Evolutionary conservation across 768 basidiomycete species (phyloP), one percentile per base, ranked within the genome.

Genomic region (Dictyophora rubrovolvata): DNA sequence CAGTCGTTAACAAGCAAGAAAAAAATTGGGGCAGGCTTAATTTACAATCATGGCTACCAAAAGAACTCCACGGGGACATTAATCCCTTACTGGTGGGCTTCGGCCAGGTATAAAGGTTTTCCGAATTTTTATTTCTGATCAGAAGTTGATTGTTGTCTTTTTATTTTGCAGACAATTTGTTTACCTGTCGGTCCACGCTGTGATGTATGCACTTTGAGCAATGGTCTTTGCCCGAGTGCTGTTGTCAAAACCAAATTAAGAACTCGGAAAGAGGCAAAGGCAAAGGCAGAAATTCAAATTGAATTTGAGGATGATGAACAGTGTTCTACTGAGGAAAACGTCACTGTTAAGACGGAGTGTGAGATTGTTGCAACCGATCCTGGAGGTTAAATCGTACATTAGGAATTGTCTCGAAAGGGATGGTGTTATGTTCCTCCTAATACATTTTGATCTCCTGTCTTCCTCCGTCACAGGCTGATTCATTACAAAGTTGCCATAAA

Each of bases 11-110:
- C 17, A 22, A 36, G 35, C 4, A 48, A n/a, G n/a, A 46, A 36
- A 34, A 21, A 21, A 10, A 65, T 70, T 70, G 67, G 67, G n/a
- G 18, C 23, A 88, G 88, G 61, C 66, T 88, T 47, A 91, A 89
- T 63, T 72, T 92, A 1, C 81, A 93, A 64, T 90, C 88, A 1
- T 93, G 89, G 89, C 77, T 92, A 1, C 89, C 90, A 0, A 78
- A 75, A 16, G 84, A 85, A 58, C 73, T 87, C 5, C 85, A 87
- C 61, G 75, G 72, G 1, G 84, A 90, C 22, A 90, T 93, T 59
- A 92, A 92, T 66, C 84, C 84, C 59, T 65, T 88, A 69, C 77
- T 93, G 0, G 90, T 92, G 3, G 89, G 89, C 0, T 92, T 93
- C 60, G 90, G 89, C 35, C 89, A 92, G 79, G 89, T 87, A 18